Base-by-base conservation (phyloP, 179 eudicot species). In the Patellifolia procumbens region DNA sequence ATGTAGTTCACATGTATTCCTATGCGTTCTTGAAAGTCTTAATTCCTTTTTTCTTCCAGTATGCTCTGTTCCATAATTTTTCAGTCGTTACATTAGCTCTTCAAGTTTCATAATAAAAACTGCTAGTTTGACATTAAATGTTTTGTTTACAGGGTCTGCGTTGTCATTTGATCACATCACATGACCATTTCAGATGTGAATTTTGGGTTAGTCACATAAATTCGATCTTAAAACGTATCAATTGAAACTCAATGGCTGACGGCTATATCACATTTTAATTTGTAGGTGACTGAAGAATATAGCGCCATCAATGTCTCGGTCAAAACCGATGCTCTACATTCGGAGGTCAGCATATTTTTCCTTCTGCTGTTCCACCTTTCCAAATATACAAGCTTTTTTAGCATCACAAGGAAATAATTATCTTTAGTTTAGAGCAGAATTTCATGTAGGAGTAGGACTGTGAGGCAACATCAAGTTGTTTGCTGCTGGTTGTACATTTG, bases 181-280 rank as follows among this genome's bases (percentile, higher is more conserved):
- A 93, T 84, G 98, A 91, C 81, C 89, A 90, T 46, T 91, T 93
- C 87, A 89, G 83, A 79, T 93, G 81, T 78, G 97, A 93, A 73
- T 93, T 87, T 86, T 90, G 91, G 94, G 98, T 92, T 64, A 78
- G 97, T 85, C 75, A 80, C 80, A 77, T 79, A 29, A 74, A 59
- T 39, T 51, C 39, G 49, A 45, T 35, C 34, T 72, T n/a, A 65
- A 73, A 65, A 61, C 56, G 49, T 72, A 32, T 55, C 52, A 58
- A 52, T 58, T 65, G 26, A 64, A 58, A 63, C 46, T 55, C 20
- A 20, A 4, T 34, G 74, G 32, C 42, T 78, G 43, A 60, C 63
- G 64, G 74, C 63, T 37, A 42, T 53, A 56, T 49, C 39, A 63
- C 29, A 29, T 66, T 32, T 19, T 49, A n/a, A 45, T 63, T 60